phyloP scores from a whole-genome alignment of 371 early-diverging fungal species.

The Mortierella sp. region DNA sequence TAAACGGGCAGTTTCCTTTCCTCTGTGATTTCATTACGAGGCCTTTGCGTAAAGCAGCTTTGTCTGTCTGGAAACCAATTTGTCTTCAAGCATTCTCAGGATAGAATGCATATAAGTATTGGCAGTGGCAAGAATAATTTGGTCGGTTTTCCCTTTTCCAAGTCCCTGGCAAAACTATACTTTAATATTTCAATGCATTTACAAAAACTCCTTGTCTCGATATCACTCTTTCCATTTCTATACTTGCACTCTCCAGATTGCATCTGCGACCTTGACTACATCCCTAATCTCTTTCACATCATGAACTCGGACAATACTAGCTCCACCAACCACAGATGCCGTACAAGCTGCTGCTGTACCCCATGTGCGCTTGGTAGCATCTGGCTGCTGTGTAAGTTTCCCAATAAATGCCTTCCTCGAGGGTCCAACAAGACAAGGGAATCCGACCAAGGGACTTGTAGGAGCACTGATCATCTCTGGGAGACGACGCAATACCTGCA shows the following conservation, averaged over 20 bases:
- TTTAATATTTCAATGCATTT: no score
- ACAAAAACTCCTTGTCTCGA: no score
- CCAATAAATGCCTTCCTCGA: constrained; percentile 93
- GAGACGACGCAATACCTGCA: constrained; percentile 84
- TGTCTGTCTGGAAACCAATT: no score
- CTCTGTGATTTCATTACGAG: no score
- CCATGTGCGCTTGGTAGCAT: constrained; percentile 84
- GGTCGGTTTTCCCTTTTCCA: no score
- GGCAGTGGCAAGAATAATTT: no score
- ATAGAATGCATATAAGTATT: no score
- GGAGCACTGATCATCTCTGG: constrained; percentile 66
- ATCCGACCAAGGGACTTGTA: constrained; percentile 70
- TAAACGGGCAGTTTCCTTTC: no score
- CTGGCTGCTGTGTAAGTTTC: constrained; percentile 70
- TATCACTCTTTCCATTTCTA: background rate
- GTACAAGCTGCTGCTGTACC: constrained; percentile 96
- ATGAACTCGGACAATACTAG: constrained; percentile 91
- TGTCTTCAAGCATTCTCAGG: no score
- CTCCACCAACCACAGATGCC: constrained; percentile 90
- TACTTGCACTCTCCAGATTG: constrained; percentile 65
- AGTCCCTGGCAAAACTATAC: no score
- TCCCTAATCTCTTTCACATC: constrained; percentile 94
- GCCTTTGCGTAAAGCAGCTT: no score
- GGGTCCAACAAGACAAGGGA: constrained; percentile 91
- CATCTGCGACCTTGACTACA: constrained; percentile 88